Conservation (phyloP, 352 stramenopile genomes). For the Phytophthora idaei region DNA sequence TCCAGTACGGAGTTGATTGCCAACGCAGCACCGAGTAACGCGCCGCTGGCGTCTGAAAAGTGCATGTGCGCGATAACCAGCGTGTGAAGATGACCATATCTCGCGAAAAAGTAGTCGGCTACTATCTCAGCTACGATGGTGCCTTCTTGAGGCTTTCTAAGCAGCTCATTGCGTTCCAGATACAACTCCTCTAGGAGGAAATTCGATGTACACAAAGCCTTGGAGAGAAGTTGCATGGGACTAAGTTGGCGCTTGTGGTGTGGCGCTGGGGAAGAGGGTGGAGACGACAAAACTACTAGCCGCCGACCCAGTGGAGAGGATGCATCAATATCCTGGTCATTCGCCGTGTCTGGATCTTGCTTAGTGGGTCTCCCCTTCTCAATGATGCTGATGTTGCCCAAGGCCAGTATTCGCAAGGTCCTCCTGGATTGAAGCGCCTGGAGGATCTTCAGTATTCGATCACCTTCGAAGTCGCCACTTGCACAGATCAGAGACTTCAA, state of each 20-base stretch:
- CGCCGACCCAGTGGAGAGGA: background rate
- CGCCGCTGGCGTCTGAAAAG: conserved; percentile 46
- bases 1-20: conserved; percentile 63
- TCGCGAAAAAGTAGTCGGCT: conserved; percentile 79
- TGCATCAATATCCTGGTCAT: conserved; percentile 6
- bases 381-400: conserved; percentile 37
- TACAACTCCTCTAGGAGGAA: conserved; percentile 71
- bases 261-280: conserved; percentile 14
- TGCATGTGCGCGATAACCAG: conserved; percentile 51
- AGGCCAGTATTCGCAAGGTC: conserved; percentile 47
- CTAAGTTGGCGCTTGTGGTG: conserved; percentile 23
- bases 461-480: conserved; percentile 39
- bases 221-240: conserved; percentile 42
- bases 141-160: conserved; percentile 34
- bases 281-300: conserved; percentile 10
- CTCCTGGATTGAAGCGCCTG: conserved; percentile 48
- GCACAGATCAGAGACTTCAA: conserved; percentile 50
- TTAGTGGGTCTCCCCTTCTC: conserved; percentile 1
- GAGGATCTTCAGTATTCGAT: conserved; percentile 40
- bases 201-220: conserved; percentile 51
- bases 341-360: conserved; percentile 7
- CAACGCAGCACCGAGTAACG: conserved; percentile 48
- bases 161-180: conserved; percentile 58
- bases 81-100: conserved; percentile 60
- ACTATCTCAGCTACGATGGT: conserved; percentile 46